phyloP scores from a whole-genome alignment of 1,284 basidiomycete genomes.

The Heterobasidion irregulare region DNA sequence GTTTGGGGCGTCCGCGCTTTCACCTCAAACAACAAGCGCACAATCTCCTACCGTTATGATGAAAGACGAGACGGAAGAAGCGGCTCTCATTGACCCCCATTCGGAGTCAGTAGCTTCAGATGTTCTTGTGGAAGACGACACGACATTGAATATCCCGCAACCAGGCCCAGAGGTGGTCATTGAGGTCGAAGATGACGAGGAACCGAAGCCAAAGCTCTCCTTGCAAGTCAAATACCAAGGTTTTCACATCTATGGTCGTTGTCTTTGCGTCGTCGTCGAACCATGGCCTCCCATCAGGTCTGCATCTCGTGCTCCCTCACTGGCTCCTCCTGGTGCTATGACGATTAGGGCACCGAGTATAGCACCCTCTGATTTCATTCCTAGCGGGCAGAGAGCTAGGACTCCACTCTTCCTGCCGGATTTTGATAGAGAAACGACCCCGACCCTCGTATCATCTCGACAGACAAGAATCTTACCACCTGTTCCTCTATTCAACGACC shows the following conservation, averaged over 20 bases:
- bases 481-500: conserved; percentile 36
- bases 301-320: conserved; percentile 26
- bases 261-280: conserved; percentile 71
- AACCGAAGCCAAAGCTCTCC: conserved; percentile 63
- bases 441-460: conserved; percentile 27
- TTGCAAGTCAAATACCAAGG: conserved; percentile 59
- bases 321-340: conserved; percentile 18
- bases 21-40: neutral
- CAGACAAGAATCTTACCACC: conserved; percentile 25
- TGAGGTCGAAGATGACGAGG: conserved; percentile 23
- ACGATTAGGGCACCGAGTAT: conserved; percentile 25
- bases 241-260: conserved; percentile 58
- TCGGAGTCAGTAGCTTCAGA: conserved; percentile 14
- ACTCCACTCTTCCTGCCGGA: conserved; percentile 65
- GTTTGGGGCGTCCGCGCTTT: neutral
- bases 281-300: conserved; percentile 55
- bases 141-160: neutral
- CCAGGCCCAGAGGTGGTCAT: conserved; percentile 8
- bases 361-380: conserved; percentile 23
- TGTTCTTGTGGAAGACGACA: neutral
- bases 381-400: conserved; percentile 23
- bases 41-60: neutral
- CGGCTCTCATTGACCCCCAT: neutral
- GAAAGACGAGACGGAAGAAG: neutral
- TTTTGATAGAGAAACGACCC: conserved; percentile 31